phyloP scores from a whole-genome alignment of 2,329 filamentous ascomycete genomes.

The Cadophora sp. region DNA sequence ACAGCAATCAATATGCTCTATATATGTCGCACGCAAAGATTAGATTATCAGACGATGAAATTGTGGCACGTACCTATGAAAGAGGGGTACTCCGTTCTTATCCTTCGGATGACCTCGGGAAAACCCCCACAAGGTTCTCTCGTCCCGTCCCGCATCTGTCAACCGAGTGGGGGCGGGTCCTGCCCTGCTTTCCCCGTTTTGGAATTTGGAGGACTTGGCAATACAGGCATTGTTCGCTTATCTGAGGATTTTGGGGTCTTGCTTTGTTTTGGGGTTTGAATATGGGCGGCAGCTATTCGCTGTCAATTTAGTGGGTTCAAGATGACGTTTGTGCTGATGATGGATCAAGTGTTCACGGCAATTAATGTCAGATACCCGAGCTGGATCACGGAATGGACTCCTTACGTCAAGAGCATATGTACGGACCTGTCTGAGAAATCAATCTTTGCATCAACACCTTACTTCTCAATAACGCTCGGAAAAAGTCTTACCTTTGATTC shows the following conservation, averaged over 20 bases:
- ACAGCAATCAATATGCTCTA: neutral
- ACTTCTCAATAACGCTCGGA: neutral
- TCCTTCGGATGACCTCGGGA: neutral
- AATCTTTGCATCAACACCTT: neutral
- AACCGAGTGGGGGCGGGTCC: neutral
- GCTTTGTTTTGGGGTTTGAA: neutral
- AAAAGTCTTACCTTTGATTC: neutral
- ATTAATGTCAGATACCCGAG: neutral
- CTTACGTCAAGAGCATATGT: neutral
- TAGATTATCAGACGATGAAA: neutral
- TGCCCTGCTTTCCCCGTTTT: neutral
- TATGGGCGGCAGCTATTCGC: neutral
- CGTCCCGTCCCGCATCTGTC: neutral
- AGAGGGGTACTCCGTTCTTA: slow-evolving; percentile 4
- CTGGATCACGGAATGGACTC: neutral
- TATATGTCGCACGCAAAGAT: neutral
- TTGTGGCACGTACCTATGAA: neutral
- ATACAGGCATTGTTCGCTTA: neutral
- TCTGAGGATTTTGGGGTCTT: neutral
- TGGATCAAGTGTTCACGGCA: slow-evolving; percentile 6
- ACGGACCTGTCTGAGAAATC: neutral
- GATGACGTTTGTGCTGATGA: neutral
- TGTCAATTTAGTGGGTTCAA: neutral
- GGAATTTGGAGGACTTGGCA: neutral
- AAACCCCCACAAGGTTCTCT: neutral